A percentile compares a stretch with the other conserved stretches of the same genome.
phyloP scores from a whole-genome alignment of 1,284 basidiomycete genomes.

The Phellopilus nigrolimitatus region DNA sequence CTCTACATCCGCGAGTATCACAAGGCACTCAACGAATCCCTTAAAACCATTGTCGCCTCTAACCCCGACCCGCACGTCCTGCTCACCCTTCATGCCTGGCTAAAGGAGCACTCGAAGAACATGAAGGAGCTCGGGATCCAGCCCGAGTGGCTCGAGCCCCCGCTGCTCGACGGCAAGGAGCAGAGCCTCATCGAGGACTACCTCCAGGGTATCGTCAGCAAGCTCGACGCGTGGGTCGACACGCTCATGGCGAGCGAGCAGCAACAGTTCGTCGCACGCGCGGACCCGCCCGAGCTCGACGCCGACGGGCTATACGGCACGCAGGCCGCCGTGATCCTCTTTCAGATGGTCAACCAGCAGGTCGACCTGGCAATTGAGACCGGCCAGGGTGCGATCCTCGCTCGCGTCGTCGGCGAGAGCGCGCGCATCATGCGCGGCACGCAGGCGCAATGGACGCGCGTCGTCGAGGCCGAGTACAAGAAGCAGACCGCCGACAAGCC shows the following conservation, averaged over 20 bases:
- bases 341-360: conserved; percentile 98
- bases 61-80: conserved; percentile 86
- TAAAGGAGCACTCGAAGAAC: conserved; percentile 91
- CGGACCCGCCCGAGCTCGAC: conserved; percentile 85
- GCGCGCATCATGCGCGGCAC: conserved; percentile 88
- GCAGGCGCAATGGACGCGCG: conserved; percentile 85
- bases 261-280: conserved; percentile 77
- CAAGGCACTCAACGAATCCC: conserved; percentile 74
- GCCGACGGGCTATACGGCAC: conserved; percentile 88
- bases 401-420: conserved; percentile 85
- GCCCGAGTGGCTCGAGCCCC: conserved; percentile 78
- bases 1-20: conserved; percentile 91
- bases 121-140: conserved; percentile 93
- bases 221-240: conserved; percentile 95
- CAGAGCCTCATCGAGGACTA: conserved; percentile 95
- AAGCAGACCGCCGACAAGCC: conserved; percentile 85
- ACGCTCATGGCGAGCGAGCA: conserved; percentile 94
- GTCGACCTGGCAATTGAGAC: conserved; percentile 94
- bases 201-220: conserved; percentile 86
- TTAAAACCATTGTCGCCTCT: conserved; percentile 68
- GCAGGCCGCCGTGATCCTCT: conserved; percentile 91
- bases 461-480: conserved; percentile 84
- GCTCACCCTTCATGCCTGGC: conserved; percentile 85
- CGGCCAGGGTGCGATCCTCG: conserved; percentile 90
- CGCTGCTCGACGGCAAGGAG: conserved; percentile 90